Percentiles rank a stretch among this genome's conserved stretches.
Evolutionary conservation across 1,139 yeast species (phyloP).

Genomic region (Pneumocystis wakefieldiae): DNA sequence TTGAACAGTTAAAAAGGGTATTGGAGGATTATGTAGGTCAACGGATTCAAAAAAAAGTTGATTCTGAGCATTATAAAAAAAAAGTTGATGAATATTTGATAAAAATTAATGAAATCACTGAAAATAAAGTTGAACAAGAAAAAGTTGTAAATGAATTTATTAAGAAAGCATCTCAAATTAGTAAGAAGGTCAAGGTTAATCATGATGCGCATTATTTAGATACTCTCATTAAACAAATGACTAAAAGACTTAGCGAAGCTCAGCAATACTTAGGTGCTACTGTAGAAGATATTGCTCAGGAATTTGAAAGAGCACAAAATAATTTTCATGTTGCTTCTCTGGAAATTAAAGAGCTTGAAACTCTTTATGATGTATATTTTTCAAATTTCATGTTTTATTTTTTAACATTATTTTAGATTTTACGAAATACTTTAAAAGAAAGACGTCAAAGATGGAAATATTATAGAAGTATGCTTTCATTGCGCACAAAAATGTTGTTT

Average conservation of each 20-base stretch:
- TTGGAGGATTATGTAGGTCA: neutral
- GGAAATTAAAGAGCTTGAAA: slow-evolving; percentile 9
- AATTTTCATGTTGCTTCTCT: slow-evolving; percentile 3
- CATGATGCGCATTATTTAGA: slow-evolving; percentile 1
- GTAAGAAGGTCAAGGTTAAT: neutral
- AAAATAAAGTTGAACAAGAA: slow-evolving; percentile 5
- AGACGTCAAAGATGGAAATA: slow-evolving; percentile 13
- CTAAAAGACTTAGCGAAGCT: slow-evolving; percentile 2
- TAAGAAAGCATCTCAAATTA: neutral
- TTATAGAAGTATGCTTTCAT: slow-evolving; percentile 15
- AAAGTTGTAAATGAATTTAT: neutral
- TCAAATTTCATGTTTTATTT: neutral
- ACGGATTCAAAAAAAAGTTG: slow-evolving; percentile 1
- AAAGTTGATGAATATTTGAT: slow-evolving; percentile 3
- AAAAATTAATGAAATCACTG: slow-evolving; percentile 5
- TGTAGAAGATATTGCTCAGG: slow-evolving; percentile 7
- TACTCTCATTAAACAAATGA: slow-evolving; percentile 4
- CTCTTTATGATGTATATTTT: slow-evolving; percentile 3
- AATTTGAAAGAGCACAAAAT: slow-evolving; percentile 4
- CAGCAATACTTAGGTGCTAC: slow-evolving; percentile 8
- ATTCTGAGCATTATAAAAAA: slow-evolving; percentile 2
- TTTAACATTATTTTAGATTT: slow-evolving; percentile 1
- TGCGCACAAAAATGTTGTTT: slow-evolving; percentile 19
- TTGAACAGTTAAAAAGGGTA: slow-evolving; percentile 8
- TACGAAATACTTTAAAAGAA: slow-evolving; percentile 13